A percentile compares a stretch with the other conserved stretches of the same genome.
phyloP scores from a whole-genome alignment of 805 yeast genomes.

The Starmerella scarabaei region DNA sequence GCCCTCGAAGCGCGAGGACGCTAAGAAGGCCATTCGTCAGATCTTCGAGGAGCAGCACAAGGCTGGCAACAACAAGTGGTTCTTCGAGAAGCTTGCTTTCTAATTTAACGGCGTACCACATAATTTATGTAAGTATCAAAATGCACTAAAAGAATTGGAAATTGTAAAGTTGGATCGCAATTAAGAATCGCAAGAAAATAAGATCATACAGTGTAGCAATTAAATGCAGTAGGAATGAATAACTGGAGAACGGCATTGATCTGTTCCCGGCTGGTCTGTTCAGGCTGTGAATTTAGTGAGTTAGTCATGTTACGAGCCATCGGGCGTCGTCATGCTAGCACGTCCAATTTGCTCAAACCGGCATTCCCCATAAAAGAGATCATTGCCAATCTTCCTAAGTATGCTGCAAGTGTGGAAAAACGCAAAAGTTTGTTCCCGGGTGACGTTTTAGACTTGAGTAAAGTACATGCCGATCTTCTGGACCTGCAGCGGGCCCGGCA shows the following conservation, averaged over 20 bases:
- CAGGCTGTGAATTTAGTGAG: too few relatives aligned
- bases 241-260: too few relatives aligned
- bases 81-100: conserved; percentile 94
- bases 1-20: conserved; percentile 97
- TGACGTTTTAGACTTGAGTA: conserved; percentile 20
- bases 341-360: conserved; percentile 18
- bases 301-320: too few relatives aligned
- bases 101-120: conserved; percentile 29
- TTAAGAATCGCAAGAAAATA: neutral
- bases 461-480: conserved; percentile 18
- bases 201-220: neutral
- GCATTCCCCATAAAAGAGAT: conserved; percentile 19
- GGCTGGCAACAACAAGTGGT: conserved; percentile 99
- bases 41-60: conserved; percentile 98
- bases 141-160: neutral
- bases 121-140: neutral
- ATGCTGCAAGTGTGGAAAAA: conserved; percentile 19
- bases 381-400: conserved; percentile 14
- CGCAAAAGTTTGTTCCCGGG: conserved; percentile 19
- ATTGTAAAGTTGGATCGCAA: neutral
- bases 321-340: too few relatives aligned
- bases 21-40: conserved; percentile 97
- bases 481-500: conserved; percentile 11
- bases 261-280: too few relatives aligned
- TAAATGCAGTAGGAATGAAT: neutral